Evolutionary conservation across 768 basidiomycete genomes (phyloP), one percentile per base, ranked within the genome.

Genomic region (Lenzites betulinus): DNA sequence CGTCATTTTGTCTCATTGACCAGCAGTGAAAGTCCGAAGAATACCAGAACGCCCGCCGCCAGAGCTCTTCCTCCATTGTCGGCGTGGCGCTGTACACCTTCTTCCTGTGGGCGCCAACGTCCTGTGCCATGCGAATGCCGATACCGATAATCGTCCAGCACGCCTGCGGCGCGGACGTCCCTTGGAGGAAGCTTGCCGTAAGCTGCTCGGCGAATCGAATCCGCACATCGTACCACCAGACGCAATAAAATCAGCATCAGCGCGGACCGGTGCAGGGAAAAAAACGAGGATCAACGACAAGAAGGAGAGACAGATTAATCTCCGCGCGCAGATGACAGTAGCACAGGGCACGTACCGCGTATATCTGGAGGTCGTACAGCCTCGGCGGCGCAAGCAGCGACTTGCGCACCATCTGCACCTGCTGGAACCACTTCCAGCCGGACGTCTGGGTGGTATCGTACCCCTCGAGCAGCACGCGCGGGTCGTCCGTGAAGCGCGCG

Each of bases 341-440:
- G 15, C 26, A 28, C 20, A 36, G 4, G 56, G 9, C 8, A 53
- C 82, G 58, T 69, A 87, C 86, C 67, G 80, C 78, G 66, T 84
- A 85, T 22, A 79, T 79, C 69, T 95, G 92, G 23, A 95, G 73
- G 65, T 92, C 90, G 68, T 85, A 84, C 53, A 93, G 66, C 6
- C 79, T 76, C 2, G 88, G 82, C 13, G 81, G 79, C 0, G 82
- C 77, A 20, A 88, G 76, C 35, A 90, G 72, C 0, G 78, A 79
- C 69, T 82, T 83, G 59, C 83, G 80, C 54, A 87, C 78, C 59
- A 83, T 77, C 53, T 87, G 82, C 5, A 91, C 82, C 70, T 89
- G 86, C 23, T 74, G 72, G 51, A 78, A 75, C 79, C 83, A 80
- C 74, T 80, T 77, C 81, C 78, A 81, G 1, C 74, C 74, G 5